Conservation (phyloP, 164 flowering plant species). For the Litsea cubeba region DNA sequence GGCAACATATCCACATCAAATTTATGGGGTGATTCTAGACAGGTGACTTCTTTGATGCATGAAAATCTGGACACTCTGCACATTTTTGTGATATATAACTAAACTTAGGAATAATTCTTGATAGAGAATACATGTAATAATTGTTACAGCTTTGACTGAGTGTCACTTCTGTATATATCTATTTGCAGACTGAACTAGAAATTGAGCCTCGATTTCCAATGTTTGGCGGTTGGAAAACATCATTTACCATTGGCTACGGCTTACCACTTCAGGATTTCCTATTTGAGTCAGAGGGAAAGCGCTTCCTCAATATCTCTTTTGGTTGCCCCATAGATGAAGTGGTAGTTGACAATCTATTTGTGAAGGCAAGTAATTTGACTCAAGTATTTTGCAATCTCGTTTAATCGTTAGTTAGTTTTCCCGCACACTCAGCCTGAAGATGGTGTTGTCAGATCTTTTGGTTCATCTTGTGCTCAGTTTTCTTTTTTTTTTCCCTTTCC, state of each 20-base stretch:
- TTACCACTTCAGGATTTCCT: constrained; percentile 83
- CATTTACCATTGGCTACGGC: constrained; percentile 92
- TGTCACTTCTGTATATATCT: constrained; percentile 3
- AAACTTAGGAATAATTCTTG: constrained; percentile 2
- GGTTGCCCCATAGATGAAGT: constrained; percentile 70
- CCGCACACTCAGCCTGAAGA: neutral
- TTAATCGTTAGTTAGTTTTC: neutral
- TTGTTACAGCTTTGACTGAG: neutral
- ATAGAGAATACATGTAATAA: neutral
- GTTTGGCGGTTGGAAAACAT: constrained; percentile 96
- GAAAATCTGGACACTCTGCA: neutral
- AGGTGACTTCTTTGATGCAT: constrained; percentile 39
- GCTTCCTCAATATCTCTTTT: constrained; percentile 70
- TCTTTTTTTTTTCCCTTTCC: neutral
- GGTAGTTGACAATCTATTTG: constrained; percentile 63
- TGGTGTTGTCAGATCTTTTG: neutral
- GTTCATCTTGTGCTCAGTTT: neutral
- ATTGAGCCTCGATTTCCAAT: constrained; percentile 93
- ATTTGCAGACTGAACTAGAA: constrained; percentile 74
- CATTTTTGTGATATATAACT: neutral
- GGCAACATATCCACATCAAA: constrained; percentile 95
- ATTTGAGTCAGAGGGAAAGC: constrained; percentile 70
- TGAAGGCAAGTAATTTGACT: constrained; percentile 51
- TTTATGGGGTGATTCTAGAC: constrained; percentile 61
- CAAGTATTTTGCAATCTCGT: neutral